Conservation (phyloP, 805 yeast genomes). For the Candida vartiovaarae region DNA sequence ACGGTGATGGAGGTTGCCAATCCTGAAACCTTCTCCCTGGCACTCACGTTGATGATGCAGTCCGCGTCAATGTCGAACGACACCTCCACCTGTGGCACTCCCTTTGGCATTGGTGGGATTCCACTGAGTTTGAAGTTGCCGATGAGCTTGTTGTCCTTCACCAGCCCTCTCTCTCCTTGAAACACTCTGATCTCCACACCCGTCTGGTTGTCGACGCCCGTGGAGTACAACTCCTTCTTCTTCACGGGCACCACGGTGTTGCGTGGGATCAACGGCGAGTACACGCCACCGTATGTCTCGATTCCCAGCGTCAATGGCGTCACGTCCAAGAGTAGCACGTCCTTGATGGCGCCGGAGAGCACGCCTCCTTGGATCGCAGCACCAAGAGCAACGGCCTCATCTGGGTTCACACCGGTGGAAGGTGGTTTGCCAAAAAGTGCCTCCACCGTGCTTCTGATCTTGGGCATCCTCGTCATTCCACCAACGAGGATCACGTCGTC, state of each 20-base stretch:
- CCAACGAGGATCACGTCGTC: slow-evolving; percentile 78
- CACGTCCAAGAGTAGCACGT: slow-evolving; percentile 72
- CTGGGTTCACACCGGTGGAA: slow-evolving; percentile 75
- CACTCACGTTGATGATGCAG: slow-evolving; percentile 76
- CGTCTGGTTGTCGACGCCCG: slow-evolving; percentile 81
- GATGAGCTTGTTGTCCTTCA: slow-evolving; percentile 68
- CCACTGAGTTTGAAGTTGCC: slow-evolving; percentile 69
- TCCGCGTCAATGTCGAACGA: slow-evolving; percentile 78
- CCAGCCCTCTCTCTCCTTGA: slow-evolving; percentile 78
- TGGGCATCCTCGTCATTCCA: slow-evolving; percentile 90
- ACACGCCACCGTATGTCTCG: slow-evolving; percentile 80
- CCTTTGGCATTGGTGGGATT: slow-evolving; percentile 72
- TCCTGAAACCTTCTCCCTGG: slow-evolving; percentile 72
- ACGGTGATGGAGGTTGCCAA: slow-evolving; percentile 70
- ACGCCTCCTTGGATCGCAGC: slow-evolving; percentile 90
- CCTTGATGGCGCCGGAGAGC: slow-evolving; percentile 73
- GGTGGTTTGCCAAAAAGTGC: slow-evolving; percentile 56
- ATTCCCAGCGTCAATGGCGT: slow-evolving; percentile 80
- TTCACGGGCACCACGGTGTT: slow-evolving; percentile 74
- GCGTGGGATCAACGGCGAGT: slow-evolving; percentile 71
- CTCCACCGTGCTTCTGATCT: slow-evolving; percentile 56
- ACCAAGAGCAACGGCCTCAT: slow-evolving; percentile 87
- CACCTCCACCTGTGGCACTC: slow-evolving; percentile 72
- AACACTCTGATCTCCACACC: slow-evolving; percentile 74
- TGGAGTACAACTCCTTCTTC: slow-evolving; percentile 66